A percentile compares a stretch with the other conserved stretches of the same genome.
Evolutionary conservation across 129 eudicot species (phyloP).

Genomic region (Chrysanthemum makinoi): DNA sequence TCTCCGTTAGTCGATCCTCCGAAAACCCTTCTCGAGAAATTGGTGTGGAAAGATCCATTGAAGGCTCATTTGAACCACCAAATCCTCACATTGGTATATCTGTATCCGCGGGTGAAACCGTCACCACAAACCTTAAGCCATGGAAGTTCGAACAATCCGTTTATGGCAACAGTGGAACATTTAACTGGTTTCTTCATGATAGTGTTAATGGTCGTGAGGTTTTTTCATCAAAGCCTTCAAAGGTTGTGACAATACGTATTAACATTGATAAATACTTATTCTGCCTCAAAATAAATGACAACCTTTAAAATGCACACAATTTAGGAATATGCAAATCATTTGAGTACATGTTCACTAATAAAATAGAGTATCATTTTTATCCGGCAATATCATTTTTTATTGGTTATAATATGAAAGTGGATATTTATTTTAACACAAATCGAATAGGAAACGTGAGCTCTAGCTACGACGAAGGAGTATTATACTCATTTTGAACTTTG

Average conservation of each 20-base stretch:
- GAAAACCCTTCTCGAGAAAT: slow-evolving; percentile 70
- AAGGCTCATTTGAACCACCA: slow-evolving; percentile 73
- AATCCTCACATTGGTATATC: slow-evolving; percentile 44
- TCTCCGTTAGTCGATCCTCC: slow-evolving; percentile 74
- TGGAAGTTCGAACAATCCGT: slow-evolving; percentile 97
- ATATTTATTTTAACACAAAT: too few relatives aligned
- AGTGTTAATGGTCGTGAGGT: slow-evolving; percentile 70
- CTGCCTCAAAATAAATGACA: too few relatives aligned
- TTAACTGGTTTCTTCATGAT: slow-evolving; percentile 87
- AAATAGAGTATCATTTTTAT: too few relatives aligned
- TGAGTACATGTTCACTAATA: too few relatives aligned
- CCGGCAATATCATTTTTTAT: too few relatives aligned
- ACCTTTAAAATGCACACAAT: background rate
- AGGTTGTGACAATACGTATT: background rate
- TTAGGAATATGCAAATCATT: too few relatives aligned
- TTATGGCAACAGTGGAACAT: slow-evolving; percentile 49
- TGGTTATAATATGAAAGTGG: too few relatives aligned
- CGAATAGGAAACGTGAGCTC: too few relatives aligned
- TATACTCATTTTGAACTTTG: too few relatives aligned
- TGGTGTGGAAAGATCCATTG: slow-evolving; percentile 57
- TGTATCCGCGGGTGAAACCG: slow-evolving; percentile 62
- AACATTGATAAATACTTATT: too few relatives aligned
- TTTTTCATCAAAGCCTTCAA: slow-evolving; percentile 68
- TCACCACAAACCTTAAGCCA: slow-evolving; percentile 68
- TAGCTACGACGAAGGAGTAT: too few relatives aligned